phyloP scores from a whole-genome alignment of 257 asterid species.

The Anisodus tanguticus region DNA sequence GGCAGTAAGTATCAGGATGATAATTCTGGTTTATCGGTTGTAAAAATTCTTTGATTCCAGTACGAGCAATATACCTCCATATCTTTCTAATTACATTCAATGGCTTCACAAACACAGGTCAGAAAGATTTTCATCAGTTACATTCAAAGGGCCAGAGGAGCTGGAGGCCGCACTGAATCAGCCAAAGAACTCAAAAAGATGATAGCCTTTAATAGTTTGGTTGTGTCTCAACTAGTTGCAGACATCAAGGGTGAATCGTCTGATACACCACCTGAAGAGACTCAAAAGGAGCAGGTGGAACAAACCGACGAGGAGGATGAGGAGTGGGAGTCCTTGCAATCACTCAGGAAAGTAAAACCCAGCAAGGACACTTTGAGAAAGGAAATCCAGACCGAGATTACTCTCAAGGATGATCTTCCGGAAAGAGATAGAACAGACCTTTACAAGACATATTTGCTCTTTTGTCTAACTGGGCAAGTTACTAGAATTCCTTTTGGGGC shows the following conservation, averaged over 20 bases:
- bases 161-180: constrained; percentile 72
- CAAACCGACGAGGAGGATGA: constrained; percentile 55
- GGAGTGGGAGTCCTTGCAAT: constrained; percentile 86
- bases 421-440: constrained; percentile 84
- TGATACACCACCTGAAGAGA: constrained; percentile 56
- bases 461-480: constrained; percentile 87
- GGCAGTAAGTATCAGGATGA: constrained; percentile 68
- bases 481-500: constrained; percentile 80
- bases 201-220: constrained; percentile 83
- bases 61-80: neutral
- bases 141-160: constrained; percentile 81
- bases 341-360: constrained; percentile 71
- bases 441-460: constrained; percentile 85
- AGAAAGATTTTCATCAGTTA: constrained; percentile 75
- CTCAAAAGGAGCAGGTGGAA: constrained; percentile 42
- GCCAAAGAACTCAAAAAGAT: constrained; percentile 84
- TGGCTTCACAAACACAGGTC: constrained; percentile 56
- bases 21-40: constrained; percentile 4
- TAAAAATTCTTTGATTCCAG: constrained; percentile 16
- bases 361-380: constrained; percentile 51
- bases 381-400: constrained; percentile 78
- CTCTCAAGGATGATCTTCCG: constrained; percentile 84
- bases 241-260: constrained; percentile 90
- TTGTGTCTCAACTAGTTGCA: constrained; percentile 73
- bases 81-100: constrained; percentile 9